These are phyloP conservation scores for Talaromyces sp. DNA, from an alignment of 2,329 filamentous ascomycete species.

Conservation along the genomic window DNA sequence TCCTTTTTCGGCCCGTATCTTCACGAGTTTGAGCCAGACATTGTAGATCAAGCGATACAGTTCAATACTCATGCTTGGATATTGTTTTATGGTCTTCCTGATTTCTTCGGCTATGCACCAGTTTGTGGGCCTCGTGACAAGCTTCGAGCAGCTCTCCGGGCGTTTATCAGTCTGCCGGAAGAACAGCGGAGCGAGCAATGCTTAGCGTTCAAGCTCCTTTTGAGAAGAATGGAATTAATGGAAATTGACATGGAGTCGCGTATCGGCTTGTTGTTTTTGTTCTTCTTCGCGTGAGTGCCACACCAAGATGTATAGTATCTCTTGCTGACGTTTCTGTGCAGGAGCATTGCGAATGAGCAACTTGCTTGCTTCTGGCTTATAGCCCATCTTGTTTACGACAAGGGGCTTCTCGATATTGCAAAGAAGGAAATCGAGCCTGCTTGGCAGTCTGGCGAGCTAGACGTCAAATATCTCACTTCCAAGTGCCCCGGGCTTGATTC, in stretches of 20 bases:
- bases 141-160: not conserved
- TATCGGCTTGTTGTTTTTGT: not conserved
- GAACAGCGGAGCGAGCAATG: not conserved
- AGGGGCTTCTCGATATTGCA: not conserved
- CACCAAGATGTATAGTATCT: not conserved
- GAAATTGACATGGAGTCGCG: not conserved
- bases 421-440: not conserved
- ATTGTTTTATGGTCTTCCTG: conserved; percentile 2
- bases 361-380: conserved; percentile 1
- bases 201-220: not conserved
- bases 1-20: not conserved
- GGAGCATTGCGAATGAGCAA: conserved; percentile 1
- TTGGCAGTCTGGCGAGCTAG: not conserved
- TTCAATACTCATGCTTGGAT: conserved; percentile 3
- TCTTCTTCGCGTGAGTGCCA: not conserved
- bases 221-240: not conserved
- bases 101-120: not conserved
- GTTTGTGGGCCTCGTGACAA: not conserved
- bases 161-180: not conserved
- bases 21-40: conserved; percentile 1
- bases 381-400: not conserved
- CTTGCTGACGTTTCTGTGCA: not conserved
- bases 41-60: not conserved
- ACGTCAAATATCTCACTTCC: not conserved
- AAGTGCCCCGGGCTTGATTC: not conserved